These are phyloP conservation scores for Dalechampia spathulata DNA, from an alignment of 441 rosid genomes.

Conservation along the genomic window DNA sequence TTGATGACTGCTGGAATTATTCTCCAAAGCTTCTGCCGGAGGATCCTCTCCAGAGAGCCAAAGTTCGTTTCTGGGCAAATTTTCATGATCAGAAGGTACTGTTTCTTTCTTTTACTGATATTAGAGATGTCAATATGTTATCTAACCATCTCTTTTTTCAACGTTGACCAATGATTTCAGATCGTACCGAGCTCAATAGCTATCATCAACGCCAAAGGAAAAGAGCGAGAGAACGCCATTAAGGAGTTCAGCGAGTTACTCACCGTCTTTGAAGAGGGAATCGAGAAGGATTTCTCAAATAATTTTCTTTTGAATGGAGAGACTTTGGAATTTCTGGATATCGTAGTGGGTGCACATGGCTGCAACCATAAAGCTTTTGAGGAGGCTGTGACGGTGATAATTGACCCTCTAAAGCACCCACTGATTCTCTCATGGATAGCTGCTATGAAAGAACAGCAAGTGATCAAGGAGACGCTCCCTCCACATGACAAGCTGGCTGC, in stretches of 20 bases:
- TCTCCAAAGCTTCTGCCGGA: background rate
- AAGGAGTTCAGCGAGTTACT: constrained; percentile 27
- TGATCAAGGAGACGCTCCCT: too few relatives aligned
- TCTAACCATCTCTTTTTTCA: too few relatives aligned
- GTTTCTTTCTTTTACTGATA: background rate
- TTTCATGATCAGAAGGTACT: background rate
- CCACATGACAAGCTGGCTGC: too few relatives aligned
- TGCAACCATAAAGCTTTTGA: constrained; percentile 22
- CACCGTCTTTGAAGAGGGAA: constrained; percentile 34
- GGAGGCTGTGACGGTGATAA: constrained; percentile 20
- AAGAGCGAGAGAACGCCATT: constrained; percentile 25
- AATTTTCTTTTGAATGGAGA: background rate
- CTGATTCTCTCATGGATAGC: too few relatives aligned
- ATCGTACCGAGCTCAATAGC: too few relatives aligned
- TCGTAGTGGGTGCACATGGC: constrained; percentile 18
- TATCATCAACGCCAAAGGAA: constrained; percentile 11
- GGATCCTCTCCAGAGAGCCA: background rate
- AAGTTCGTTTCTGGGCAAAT: background rate
- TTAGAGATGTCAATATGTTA: too few relatives aligned
- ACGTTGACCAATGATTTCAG: too few relatives aligned
- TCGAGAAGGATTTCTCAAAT: constrained; percentile 4
- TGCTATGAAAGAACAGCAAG: too few relatives aligned
- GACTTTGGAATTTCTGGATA: constrained; percentile 6
- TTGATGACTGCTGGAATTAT: background rate
- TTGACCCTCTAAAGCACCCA: constrained; percentile 4